Evolutionary conservation across 2,329 filamentous ascomycete genomes (phyloP).

Genomic region (Tricladium varicosporioides): DNA sequence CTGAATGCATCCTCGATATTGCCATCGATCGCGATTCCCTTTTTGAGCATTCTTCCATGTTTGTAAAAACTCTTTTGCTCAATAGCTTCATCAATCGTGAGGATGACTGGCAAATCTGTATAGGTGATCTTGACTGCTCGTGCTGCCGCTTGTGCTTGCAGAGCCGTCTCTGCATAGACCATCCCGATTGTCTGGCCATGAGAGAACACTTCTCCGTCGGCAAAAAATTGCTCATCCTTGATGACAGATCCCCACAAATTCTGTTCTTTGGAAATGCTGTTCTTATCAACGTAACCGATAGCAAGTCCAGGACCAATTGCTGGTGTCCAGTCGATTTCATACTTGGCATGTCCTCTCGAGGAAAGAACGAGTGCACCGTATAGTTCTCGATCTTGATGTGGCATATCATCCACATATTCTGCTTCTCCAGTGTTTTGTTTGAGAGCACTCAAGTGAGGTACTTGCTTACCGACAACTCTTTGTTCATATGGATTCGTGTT

Average conservation of each 20-base stretch:
- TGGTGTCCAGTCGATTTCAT: conserved; percentile 70
- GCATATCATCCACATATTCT: conserved; percentile 95
- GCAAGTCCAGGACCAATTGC: conserved; percentile 86
- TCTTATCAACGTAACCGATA: conserved; percentile 77
- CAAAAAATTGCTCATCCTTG: conserved; percentile 88
- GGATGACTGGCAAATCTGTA: conserved; percentile 83
- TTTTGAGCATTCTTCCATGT: conserved; percentile 78
- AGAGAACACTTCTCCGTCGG: conserved; percentile 84
- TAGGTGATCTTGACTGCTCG: conserved; percentile 86
- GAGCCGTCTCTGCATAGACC: conserved; percentile 76
- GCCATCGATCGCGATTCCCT: conserved; percentile 46
- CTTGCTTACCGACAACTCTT: conserved; percentile 80
- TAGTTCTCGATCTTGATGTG: conserved; percentile 80
- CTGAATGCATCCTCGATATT: conserved; percentile 75
- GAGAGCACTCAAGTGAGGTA: conserved; percentile 82
- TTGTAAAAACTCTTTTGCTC: conserved; percentile 84
- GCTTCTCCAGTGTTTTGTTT: conserved; percentile 94
- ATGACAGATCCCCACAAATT: conserved; percentile 89
- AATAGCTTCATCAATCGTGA: conserved; percentile 95
- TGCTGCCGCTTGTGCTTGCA: conserved; percentile 75
- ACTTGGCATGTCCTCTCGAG: conserved; percentile 82
- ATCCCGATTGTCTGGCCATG: conserved; percentile 91
- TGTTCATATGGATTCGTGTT: conserved; percentile 76
- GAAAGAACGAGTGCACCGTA: conserved; percentile 87
- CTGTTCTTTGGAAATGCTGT: conserved; percentile 73